phyloP scores from a whole-genome alignment of 2,329 filamentous ascomycete species.

The Aspergillus ruber region DNA sequence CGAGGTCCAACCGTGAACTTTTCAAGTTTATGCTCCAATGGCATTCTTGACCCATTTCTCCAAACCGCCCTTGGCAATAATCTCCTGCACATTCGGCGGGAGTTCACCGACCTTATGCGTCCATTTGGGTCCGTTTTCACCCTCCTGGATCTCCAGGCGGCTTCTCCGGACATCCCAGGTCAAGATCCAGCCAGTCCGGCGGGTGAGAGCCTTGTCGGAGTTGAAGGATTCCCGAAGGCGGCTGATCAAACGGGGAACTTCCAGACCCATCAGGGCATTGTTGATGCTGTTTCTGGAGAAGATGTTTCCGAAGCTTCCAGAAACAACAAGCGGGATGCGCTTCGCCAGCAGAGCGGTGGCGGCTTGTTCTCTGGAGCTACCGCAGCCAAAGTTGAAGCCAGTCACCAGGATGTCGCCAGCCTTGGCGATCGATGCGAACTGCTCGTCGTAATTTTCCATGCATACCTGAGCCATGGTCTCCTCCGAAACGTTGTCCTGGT shows the following conservation, averaged over 20 bases:
- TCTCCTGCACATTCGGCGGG: slow-evolving; percentile 79
- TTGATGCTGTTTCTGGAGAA: slow-evolving; percentile 37
- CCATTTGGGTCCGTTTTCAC: slow-evolving; percentile 61
- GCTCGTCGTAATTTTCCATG: slow-evolving; percentile 87
- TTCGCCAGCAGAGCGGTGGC: slow-evolving; percentile 60
- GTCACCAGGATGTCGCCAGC: slow-evolving; percentile 74
- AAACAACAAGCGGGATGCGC: slow-evolving; percentile 31
- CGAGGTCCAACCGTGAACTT: background rate
- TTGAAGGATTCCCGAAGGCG: slow-evolving; percentile 32
- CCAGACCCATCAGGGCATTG: slow-evolving; percentile 36
- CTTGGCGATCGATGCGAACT: slow-evolving; percentile 59
- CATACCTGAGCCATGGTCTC: slow-evolving; percentile 82
- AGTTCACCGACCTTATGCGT: slow-evolving; percentile 75
- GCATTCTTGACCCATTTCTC: slow-evolving; percentile 76
- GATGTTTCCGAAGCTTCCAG: slow-evolving; percentile 35
- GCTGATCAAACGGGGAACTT: slow-evolving; percentile 31
- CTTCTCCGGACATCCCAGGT: slow-evolving; percentile 72
- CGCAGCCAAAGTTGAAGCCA: slow-evolving; percentile 86
- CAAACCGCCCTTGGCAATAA: slow-evolving; percentile 69
- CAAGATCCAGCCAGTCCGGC: slow-evolving; percentile 75
- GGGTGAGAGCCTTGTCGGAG: slow-evolving; percentile 46
- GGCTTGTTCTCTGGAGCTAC: slow-evolving; percentile 74
- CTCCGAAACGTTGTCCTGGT: slow-evolving; percentile 71
- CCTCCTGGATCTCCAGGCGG: slow-evolving; percentile 65
- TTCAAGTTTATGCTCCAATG: slow-evolving; percentile 38